Evolutionary conservation across 2,329 filamentous ascomycete species (phyloP).

Genomic region (Ceratocystis colombiana): DNA sequence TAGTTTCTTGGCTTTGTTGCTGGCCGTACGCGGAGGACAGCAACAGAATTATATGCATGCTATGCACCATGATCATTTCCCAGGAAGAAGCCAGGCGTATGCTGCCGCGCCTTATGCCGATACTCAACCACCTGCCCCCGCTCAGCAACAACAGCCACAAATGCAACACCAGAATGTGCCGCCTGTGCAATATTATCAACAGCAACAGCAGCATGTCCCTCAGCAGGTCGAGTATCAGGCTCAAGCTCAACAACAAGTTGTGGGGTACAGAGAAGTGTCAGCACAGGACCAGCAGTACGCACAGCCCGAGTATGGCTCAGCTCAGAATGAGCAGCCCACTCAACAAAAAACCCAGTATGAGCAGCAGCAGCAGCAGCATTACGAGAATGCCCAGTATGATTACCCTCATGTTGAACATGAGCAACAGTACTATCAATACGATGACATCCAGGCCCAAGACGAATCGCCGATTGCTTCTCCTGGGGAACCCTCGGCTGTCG

Average conservation of each 20-base stretch:
- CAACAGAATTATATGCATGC: constrained; percentile 28
- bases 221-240: constrained; percentile 9
- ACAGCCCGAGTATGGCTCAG: not conserved
- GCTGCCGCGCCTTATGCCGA: constrained; percentile 3
- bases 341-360: not conserved
- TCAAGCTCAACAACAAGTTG: not conserved
- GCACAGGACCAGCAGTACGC: not conserved
- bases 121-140: not conserved
- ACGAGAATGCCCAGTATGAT: not conserved
- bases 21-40: constrained; percentile 36
- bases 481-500: not conserved
- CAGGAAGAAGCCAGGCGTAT: constrained; percentile 18
- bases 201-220: not conserved
- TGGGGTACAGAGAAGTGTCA: not conserved
- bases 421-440: not conserved
- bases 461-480: not conserved
- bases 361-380: not conserved
- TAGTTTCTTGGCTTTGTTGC: constrained; percentile 43
- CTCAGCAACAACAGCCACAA: constrained; percentile 31
- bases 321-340: constrained; percentile 3
- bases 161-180: constrained; percentile 27
- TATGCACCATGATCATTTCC: constrained; percentile 19
- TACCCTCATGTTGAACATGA: not conserved
- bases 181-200: constrained; percentile 10
- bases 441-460: not conserved